Evolutionary conservation across 2,329 filamentous ascomycete genomes (phyloP).

Genomic region (Fusarium verrucosum): DNA sequence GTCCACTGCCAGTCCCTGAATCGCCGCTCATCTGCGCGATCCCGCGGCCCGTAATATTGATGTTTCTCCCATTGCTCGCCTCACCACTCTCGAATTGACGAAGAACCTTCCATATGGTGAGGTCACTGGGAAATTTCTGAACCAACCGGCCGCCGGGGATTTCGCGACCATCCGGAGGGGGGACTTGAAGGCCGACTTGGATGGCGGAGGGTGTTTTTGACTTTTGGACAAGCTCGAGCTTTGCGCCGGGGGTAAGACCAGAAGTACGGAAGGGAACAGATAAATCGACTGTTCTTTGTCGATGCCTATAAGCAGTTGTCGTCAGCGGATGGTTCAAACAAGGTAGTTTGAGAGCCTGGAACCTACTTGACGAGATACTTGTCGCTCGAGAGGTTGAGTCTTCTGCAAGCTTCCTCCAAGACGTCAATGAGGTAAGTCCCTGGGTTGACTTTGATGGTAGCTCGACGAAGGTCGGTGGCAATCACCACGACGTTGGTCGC

Average conservation of each 20-base stretch:
- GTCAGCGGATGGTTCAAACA: neutral
- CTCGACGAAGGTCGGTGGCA: slow-evolving; percentile 78
- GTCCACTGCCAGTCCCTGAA: slow-evolving; percentile 68
- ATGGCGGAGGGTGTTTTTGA: slow-evolving; percentile 87
- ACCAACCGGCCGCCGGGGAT: slow-evolving; percentile 74
- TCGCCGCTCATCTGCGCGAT: slow-evolving; percentile 69
- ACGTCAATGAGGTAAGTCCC: slow-evolving; percentile 85
- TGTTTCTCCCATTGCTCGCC: slow-evolving; percentile 65
- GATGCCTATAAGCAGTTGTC: slow-evolving; percentile 64
- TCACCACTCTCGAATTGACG: slow-evolving; percentile 87
- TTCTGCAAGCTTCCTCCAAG: slow-evolving; percentile 85
- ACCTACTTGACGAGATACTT: slow-evolving; percentile 83
- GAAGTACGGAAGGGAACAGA: slow-evolving; percentile 85
- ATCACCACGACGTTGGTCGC: slow-evolving; percentile 89
- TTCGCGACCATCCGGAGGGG: slow-evolving; percentile 72
- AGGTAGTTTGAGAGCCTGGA: neutral
- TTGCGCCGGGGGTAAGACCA: slow-evolving; percentile 84
- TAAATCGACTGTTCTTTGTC: slow-evolving; percentile 86
- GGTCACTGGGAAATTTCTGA: slow-evolving; percentile 88
- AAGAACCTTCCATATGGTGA: slow-evolving; percentile 87
- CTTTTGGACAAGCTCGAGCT: slow-evolving; percentile 88
- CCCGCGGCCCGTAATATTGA: slow-evolving; percentile 87
- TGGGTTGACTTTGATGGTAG: slow-evolving; percentile 84
- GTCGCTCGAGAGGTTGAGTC: slow-evolving; percentile 76
- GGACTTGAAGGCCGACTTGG: slow-evolving; percentile 87